phyloP scores from a whole-genome alignment of 2,329 filamentous ascomycete genomes.

The Epichloe baconii region DNA sequence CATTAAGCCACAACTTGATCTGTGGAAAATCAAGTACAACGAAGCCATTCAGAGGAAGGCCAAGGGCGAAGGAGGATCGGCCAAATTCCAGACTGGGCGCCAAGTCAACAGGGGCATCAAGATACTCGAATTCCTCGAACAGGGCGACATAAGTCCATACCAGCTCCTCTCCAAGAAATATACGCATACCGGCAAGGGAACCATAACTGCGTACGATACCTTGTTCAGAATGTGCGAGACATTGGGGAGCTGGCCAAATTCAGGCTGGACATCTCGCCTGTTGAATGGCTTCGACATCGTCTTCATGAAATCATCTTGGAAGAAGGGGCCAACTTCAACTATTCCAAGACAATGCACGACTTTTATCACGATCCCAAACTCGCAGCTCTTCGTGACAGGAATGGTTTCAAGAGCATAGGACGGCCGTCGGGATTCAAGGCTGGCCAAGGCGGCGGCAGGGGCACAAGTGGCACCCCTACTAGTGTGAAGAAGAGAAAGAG shows the following conservation, averaged over 20 bases:
- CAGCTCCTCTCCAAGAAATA: slow-evolving; percentile 42
- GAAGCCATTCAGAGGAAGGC: slow-evolving; percentile 20
- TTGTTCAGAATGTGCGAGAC: slow-evolving; percentile 42
- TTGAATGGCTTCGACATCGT: slow-evolving; percentile 45
- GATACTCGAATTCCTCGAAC: slow-evolving; percentile 38
- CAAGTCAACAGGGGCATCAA: slow-evolving; percentile 42
- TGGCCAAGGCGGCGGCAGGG: slow-evolving; percentile 6
- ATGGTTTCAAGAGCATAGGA: slow-evolving; percentile 44
- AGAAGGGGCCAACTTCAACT: slow-evolving; percentile 34
- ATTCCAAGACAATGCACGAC: slow-evolving; percentile 36
- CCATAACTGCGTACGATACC: slow-evolving; percentile 40
- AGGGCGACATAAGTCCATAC: slow-evolving; percentile 40
- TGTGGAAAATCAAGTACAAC: slow-evolving; percentile 35
- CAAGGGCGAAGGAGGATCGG: slow-evolving; percentile 21
- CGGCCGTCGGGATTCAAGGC: slow-evolving; percentile 36
- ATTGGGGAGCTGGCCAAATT: slow-evolving; percentile 40
- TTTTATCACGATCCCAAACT: slow-evolving; percentile 45
- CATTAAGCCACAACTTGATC: slow-evolving; percentile 30
- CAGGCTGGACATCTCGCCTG: slow-evolving; percentile 35
- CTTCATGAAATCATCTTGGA: slow-evolving; percentile 34
- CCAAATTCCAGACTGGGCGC: slow-evolving; percentile 39
- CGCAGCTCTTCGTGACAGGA: slow-evolving; percentile 32
- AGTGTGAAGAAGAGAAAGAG: slow-evolving; percentile 21
- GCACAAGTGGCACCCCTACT: slow-evolving; percentile 12
- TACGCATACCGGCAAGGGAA: slow-evolving; percentile 27